Conservation (phyloP, 1,139 yeast species). For the Debaryomycetaceae sp. region DNA sequence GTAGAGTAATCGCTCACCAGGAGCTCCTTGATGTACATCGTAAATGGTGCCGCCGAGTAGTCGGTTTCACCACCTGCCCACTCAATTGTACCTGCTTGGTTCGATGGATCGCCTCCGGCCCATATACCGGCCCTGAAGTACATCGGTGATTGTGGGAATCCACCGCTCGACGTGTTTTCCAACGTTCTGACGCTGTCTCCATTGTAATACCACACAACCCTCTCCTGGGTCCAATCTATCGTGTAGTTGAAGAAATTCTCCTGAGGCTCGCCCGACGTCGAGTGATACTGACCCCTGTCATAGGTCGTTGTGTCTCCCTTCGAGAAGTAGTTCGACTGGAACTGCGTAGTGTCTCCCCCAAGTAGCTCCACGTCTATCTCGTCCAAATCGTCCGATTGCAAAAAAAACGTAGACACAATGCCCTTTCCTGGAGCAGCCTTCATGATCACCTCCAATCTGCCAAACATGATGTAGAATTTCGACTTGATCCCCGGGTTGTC, state of each 20-base stretch:
- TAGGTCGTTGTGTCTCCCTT: constrained; percentile 70
- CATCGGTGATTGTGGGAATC: constrained; percentile 53
- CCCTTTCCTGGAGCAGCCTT: constrained; percentile 73
- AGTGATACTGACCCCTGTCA: constrained; percentile 70
- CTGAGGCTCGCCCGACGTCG: constrained; percentile 42
- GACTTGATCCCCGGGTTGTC: constrained; percentile 73
- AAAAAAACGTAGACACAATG: constrained; percentile 67
- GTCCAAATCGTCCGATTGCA: constrained; percentile 78
- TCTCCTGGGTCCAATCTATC: constrained; percentile 32
- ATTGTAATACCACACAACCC: constrained; percentile 41
- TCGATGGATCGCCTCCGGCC: constrained; percentile 47
- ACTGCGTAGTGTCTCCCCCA: constrained; percentile 66
- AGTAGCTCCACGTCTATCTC: constrained; percentile 80
- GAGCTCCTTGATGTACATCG: constrained; percentile 28
- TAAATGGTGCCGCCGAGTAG: constrained; percentile 34
- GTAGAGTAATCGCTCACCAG: constrained; percentile 31
- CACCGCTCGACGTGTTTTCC: constrained; percentile 30
- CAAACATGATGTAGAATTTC: constrained; percentile 76
- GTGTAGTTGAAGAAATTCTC: constrained; percentile 29
- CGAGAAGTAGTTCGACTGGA: constrained; percentile 75
- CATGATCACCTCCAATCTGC: constrained; percentile 64
- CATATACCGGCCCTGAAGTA: constrained; percentile 39
- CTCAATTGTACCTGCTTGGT: constrained; percentile 46
- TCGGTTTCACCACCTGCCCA: constrained; percentile 44
- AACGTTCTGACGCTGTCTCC: constrained; percentile 43